phyloP scores from a whole-genome alignment of 192 early-diverging fungal species.

The Podila minutissima region DNA sequence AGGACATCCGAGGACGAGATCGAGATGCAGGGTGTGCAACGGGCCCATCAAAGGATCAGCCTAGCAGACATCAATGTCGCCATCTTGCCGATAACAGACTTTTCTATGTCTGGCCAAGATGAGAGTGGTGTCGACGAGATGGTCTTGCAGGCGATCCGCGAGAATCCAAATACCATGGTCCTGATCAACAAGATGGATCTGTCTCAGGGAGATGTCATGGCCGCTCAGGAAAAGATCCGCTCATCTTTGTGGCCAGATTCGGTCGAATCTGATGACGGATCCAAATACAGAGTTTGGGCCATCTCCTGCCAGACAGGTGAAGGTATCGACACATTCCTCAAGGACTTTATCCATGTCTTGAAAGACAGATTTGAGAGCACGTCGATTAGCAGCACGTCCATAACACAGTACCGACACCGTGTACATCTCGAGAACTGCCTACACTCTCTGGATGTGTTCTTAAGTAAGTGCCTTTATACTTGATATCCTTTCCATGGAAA shows the following conservation, averaged over 20 bases:
- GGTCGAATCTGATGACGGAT: not conserved
- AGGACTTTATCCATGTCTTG: conserved; percentile 50
- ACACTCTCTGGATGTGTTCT: conserved; percentile 54
- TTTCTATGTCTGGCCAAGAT: not conserved
- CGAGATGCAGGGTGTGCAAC: conserved; percentile 73
- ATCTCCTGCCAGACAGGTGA: conserved; percentile 61
- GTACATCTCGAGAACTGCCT: conserved; percentile 68
- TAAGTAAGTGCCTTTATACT: conserved; percentile 42
- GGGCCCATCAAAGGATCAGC: conserved; percentile 62
- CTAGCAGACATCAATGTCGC: conserved; percentile 75
- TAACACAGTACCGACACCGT: conserved; percentile 77
- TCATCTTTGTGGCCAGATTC: conserved; percentile 21
- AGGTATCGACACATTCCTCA: conserved; percentile 57
- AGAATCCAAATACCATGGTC: conserved; percentile 64
- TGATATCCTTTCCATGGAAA: conserved; percentile 1
- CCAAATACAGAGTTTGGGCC: conserved; percentile 47
- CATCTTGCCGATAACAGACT: conserved; percentile 58
- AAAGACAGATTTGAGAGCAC: conserved; percentile 55
- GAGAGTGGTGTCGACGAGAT: conserved; percentile 35
- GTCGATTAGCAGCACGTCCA: conserved; percentile 53
- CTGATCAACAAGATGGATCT: conserved; percentile 75
- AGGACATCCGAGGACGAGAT: conserved; percentile 66
- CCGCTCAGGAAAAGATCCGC: conserved; percentile 4
- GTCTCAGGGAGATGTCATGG: conserved; percentile 2
- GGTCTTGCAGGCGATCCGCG: conserved; percentile 46